phyloP scores from a whole-genome alignment of 768 basidiomycete species.

The Lactifluus piperatus region DNA sequence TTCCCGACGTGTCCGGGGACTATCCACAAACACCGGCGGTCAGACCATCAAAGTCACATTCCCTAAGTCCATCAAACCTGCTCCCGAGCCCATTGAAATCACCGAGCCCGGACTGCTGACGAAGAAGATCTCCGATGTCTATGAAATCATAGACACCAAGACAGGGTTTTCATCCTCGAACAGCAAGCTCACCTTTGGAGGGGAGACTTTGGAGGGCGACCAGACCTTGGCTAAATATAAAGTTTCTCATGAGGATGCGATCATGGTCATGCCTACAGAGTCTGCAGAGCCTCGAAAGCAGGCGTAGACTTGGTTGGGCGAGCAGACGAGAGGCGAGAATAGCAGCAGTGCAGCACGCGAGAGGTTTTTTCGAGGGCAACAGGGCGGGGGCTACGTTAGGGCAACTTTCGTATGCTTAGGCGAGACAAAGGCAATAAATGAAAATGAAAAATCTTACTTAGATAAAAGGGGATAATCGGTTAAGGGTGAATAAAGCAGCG shows the following conservation, averaged over 20 bases:
- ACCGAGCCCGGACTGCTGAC: neutral
- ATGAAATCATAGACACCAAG: neutral
- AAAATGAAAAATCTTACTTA: no score
- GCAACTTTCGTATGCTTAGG: no score
- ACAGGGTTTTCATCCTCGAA: neutral
- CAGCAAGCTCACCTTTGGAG: neutral
- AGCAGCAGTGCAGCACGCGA: no score
- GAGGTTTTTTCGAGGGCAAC: no score
- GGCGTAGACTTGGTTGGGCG: no score
- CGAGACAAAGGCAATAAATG: no score
- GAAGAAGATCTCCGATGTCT: neutral
- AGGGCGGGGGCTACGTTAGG: no score
- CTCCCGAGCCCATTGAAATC: neutral
- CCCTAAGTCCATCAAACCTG: neutral
- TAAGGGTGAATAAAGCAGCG: no score
- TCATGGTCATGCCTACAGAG: neutral
- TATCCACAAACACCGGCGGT: neutral
- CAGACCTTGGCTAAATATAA: neutral
- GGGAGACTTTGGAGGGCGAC: neutral
- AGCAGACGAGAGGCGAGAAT: no score
- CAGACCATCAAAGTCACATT: neutral
- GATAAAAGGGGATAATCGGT: no score
- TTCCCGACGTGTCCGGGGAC: neutral
- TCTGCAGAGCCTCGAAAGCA: neutral
- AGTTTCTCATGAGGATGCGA: neutral